These are phyloP conservation scores for Ballota nigra DNA, from an alignment of 257 asterid species.

Conservation along the genomic window DNA sequence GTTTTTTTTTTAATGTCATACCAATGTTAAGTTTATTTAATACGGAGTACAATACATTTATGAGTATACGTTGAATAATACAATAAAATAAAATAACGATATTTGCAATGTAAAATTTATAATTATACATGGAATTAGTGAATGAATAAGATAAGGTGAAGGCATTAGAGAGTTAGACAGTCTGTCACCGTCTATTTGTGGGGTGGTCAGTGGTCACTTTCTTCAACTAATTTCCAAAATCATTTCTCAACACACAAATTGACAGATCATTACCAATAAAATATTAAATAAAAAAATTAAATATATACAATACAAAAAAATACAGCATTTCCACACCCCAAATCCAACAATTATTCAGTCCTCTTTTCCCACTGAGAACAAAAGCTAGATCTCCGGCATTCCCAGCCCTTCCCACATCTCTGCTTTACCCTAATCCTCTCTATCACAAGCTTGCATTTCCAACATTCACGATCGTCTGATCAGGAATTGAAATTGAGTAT, in stretches of 20 bases:
- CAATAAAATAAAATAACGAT: too few relatives aligned
- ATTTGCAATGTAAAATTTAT: too few relatives aligned
- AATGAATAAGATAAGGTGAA: background rate
- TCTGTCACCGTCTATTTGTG: conserved; percentile 19
- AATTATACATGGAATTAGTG: too few relatives aligned
- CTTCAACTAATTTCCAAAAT: conserved; percentile 17
- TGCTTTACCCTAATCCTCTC: background rate
- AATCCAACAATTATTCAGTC: conserved; percentile 22
- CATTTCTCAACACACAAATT: background rate
- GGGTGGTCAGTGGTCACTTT: conserved; percentile 12
- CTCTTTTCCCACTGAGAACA: conserved; percentile 8
- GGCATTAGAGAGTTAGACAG: conserved; percentile 23
- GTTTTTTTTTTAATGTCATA: background rate
- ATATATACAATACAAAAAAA: conserved; percentile 4
- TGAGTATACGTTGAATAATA: too few relatives aligned
- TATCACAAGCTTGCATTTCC: conserved; percentile 8
- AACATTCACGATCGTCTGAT: conserved; percentile 2
- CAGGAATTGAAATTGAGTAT: conserved; percentile 31
- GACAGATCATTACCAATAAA: background rate
- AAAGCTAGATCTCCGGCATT: background rate
- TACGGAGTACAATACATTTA: too few relatives aligned
- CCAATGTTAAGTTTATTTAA: background rate
- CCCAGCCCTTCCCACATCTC: conserved; percentile 10
- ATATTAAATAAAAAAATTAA: background rate
- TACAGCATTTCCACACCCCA: conserved; percentile 31